These are phyloP conservation scores for Rhododendron ferrugineum DNA, from an alignment of 148 eudicot genomes.

Conservation along the genomic window DNA sequence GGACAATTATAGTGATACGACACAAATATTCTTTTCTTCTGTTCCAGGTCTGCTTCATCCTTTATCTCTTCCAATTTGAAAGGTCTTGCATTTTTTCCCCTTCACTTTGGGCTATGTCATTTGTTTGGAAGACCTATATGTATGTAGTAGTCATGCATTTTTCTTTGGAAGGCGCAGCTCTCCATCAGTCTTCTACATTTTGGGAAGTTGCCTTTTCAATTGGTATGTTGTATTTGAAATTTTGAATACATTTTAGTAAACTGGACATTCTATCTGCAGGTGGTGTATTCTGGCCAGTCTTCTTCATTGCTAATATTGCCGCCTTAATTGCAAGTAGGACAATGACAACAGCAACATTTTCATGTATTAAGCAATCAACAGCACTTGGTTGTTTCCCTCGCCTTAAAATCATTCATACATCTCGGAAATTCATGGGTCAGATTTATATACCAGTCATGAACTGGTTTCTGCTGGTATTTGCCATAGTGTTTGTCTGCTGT, in stretches of 20 bases:
- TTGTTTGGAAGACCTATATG: background rate
- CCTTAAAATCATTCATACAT: conserved; percentile 91
- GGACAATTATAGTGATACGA: conserved; percentile 60
- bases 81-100: background rate
- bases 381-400: conserved; percentile 98
- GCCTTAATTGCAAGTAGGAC: conserved; percentile 95
- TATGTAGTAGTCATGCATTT: background rate
- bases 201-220: background rate
- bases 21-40: conserved; percentile 80
- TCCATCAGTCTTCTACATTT: background rate
- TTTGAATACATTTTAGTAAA: background rate
- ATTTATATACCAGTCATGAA: conserved; percentile 95
- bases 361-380: conserved; percentile 93
- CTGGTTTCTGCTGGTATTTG: conserved; percentile 85
- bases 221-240: background rate
- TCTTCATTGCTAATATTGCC: conserved; percentile 83
- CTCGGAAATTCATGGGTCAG: conserved; percentile 97
- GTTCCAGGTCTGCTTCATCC: conserved; percentile 64
- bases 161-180: background rate
- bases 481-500: conserved; percentile 68
- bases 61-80: conserved; percentile 9
- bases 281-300: conserved; percentile 86
- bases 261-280: conserved; percentile 41
- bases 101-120: background rate
- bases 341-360: conserved; percentile 97